Conservation (phyloP, 2,329 filamentous ascomycete species). For the Diaporthe caulivora region DNA sequence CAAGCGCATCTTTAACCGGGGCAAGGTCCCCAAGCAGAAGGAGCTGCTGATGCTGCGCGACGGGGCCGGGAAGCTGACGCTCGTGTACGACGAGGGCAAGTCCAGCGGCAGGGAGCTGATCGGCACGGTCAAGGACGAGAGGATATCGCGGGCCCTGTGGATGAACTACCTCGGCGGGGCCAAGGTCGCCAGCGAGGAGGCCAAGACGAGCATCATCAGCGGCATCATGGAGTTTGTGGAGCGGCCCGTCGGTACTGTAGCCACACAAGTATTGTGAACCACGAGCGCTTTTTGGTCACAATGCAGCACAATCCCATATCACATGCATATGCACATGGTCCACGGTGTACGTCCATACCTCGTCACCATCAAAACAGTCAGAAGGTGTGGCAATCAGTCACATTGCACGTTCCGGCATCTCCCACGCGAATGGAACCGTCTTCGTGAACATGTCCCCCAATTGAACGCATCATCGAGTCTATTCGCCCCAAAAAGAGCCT, state of each 20-base stretch:
- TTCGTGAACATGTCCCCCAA: not conserved
- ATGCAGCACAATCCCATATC: conserved; percentile 41
- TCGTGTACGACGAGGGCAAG: conserved; percentile 73
- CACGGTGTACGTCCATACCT: not conserved
- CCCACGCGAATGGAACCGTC: not conserved
- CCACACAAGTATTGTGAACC: conserved; percentile 75
- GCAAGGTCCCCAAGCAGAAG: conserved; percentile 83
- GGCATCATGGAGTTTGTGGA: conserved; percentile 91
- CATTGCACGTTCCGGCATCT: conserved; percentile 11
- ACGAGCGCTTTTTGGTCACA: not conserved
- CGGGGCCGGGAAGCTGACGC: conserved; percentile 72
- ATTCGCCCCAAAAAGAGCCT: not conserved
- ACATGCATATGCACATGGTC: conserved; percentile 40
- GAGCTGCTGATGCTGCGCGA: conserved; percentile 82
- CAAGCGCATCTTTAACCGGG: conserved; percentile 83
- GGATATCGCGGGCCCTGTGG: conserved; percentile 86
- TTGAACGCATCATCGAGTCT: conserved; percentile 10
- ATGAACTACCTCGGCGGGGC: conserved; percentile 89
- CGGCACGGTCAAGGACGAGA: conserved; percentile 81
- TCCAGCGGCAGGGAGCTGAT: conserved; percentile 64
- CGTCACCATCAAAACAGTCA: not conserved
- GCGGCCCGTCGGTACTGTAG: conserved; percentile 87
- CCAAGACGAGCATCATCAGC: conserved; percentile 84
- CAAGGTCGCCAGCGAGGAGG: conserved; percentile 86
- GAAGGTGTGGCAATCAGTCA: conserved; percentile 14